phyloP scores from a whole-genome alignment of 2,329 filamentous ascomycete species.

The Cercospora sp. region DNA sequence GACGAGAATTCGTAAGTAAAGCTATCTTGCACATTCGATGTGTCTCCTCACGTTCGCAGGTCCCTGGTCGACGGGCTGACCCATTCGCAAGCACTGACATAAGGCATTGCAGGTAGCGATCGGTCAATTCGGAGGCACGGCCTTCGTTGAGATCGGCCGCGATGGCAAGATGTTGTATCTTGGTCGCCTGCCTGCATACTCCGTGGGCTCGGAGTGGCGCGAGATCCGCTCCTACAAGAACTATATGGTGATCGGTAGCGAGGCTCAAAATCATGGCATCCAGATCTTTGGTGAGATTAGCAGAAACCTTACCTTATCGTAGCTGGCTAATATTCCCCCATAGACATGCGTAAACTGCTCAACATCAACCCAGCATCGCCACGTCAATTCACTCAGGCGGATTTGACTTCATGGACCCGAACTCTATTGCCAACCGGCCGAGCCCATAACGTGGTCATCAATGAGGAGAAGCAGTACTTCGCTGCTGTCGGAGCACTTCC shows the following conservation, averaged over 20 bases:
- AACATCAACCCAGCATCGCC: constrained; percentile 47
- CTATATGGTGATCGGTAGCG: constrained; percentile 6
- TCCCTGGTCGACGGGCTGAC: not conserved
- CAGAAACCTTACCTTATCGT: too few relatives aligned
- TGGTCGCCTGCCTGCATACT: constrained; percentile 46
- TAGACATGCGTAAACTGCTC: constrained; percentile 59
- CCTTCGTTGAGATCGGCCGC: constrained; percentile 54
- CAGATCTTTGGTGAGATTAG: not conserved
- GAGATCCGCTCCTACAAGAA: constrained; percentile 10
- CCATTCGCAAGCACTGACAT: not conserved
- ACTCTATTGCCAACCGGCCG: not conserved
- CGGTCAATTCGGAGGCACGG: constrained; percentile 55
- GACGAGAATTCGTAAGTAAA: constrained; percentile 51
- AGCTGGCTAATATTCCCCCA: not conserved
- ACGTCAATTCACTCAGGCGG: constrained; percentile 39
- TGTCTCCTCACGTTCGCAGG: not conserved
- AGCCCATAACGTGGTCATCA: constrained; percentile 54
- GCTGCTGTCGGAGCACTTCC: constrained; percentile 11
- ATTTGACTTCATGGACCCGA: constrained; percentile 11
- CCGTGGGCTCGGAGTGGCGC: constrained; percentile 4
- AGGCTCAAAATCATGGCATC: constrained; percentile 5
- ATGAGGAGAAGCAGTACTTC: constrained; percentile 44
- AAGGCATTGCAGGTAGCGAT: constrained; percentile 41
- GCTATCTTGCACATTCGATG: not conserved
- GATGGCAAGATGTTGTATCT: constrained; percentile 55